Base-by-base conservation (phyloP, 495 filamentous ascomycete genomes). In the Poronia punctata region DNA sequence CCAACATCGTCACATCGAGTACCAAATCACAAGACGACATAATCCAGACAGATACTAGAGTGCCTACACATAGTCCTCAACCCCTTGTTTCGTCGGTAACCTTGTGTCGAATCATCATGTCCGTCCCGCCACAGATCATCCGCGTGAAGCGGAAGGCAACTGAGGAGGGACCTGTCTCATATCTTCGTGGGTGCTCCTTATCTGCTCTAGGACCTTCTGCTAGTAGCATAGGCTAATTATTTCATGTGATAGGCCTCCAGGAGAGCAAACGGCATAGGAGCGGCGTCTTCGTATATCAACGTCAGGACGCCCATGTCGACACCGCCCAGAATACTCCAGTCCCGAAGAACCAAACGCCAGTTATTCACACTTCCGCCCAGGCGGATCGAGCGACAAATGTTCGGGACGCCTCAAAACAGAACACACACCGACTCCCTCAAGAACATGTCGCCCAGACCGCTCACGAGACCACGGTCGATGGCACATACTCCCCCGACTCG, bases 101-200 rank as follows among this genome's bases (percentile, higher is more conserved):
- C n/a, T n/a, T n/a, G n/a, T n/a, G n/a, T n/a, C 18, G 31, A 17
- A 7, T 33, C 32, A 46, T 19, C 39, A 72, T 73, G 69, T 68
- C 70, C 39, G 48, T 69, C n/a, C 72, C 74, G 7, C 74, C 74
- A 7, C 54, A 64, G 31, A 56, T 61, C 8, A 70, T 77, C 57
- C 64, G 65, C 19, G 63, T 77, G 38, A 77, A 77, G 65, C 66
- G 74, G 49, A 77, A 74, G 55, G 64, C 61, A 18, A 63, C 53
- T 8, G 72, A 75, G 19, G 73, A 75, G 11, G 52, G 52, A 5
- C 70, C 72, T 10, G 64, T 76, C 33, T 67, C 72, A 17, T 70
- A 69, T 29, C 68, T 77, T 7, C 64, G 73, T 76, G 43, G 47
- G 66, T 56, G 19, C n/a, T 33, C 47, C 41, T 41, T 46, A 27